Evolutionary conservation across 2,329 filamentous ascomycete species (phyloP).

Genomic region (Hypoxylon sp.): DNA sequence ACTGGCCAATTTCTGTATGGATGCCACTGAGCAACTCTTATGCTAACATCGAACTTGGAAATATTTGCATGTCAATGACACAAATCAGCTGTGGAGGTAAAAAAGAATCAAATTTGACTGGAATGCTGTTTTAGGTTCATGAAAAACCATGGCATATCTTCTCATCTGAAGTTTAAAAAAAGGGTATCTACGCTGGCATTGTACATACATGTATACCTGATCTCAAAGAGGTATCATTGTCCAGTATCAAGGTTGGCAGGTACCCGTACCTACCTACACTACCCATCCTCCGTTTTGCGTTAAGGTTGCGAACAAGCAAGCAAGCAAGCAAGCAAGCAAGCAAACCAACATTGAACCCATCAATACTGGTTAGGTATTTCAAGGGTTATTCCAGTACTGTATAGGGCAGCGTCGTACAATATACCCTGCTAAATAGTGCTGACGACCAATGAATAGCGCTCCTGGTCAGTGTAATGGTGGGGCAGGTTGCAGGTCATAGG

Average conservation of each 20-base stretch:
- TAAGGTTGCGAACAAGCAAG: constrained; percentile 14
- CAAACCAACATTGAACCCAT: neutral
- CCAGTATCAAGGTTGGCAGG: constrained; percentile 14
- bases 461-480: constrained; percentile 18
- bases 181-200: constrained; percentile 10
- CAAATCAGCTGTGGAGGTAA: neutral
- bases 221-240: neutral
- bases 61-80: constrained; percentile 2
- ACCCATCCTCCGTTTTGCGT: constrained; percentile 10
- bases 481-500: constrained; percentile 22
- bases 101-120: constrained; percentile 1
- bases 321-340: neutral
- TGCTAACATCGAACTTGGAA: neutral
- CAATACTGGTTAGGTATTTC: constrained; percentile 13
- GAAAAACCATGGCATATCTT: constrained; percentile 15
- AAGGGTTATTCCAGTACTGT: constrained; percentile 6
- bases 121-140: constrained; percentile 19
- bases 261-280: constrained; percentile 12
- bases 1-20: constrained; percentile 10
- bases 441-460: constrained; percentile 26
- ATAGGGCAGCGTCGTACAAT: constrained; percentile 27
- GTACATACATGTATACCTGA: constrained; percentile 14
- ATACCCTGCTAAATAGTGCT: constrained; percentile 24
- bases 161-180: constrained; percentile 26
- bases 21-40: constrained; percentile 2